These are phyloP conservation scores for Fraxinus excelsior DNA, from an alignment of 257 asterid species.

Conservation along the genomic window DNA sequence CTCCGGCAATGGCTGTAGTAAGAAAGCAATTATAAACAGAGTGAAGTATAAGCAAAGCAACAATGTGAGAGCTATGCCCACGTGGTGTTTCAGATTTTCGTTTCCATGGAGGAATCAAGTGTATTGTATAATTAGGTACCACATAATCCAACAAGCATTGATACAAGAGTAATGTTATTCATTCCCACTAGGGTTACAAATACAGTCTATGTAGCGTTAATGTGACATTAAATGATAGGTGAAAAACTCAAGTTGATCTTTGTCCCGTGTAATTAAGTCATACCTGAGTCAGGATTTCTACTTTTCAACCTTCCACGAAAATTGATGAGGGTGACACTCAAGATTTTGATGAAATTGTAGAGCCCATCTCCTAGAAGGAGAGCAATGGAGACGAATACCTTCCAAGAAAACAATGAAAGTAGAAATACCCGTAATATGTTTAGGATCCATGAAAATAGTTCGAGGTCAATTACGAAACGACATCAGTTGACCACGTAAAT, in stretches of 20 bases:
- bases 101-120: neutral
- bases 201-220: too few species aligned
- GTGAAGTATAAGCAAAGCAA: neutral
- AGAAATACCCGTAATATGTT: neutral
- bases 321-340: constrained; percentile 46
- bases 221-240: too few species aligned
- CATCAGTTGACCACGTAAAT: neutral
- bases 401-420: constrained; percentile 13
- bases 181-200: too few species aligned
- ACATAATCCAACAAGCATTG: too few species aligned
- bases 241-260: neutral
- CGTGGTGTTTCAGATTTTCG: neutral
- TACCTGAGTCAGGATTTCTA: constrained; percentile 46
- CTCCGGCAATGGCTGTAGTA: constrained; percentile 21
- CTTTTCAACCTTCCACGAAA: constrained; percentile 36
- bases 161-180: too few species aligned
- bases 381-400: constrained; percentile 84
- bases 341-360: constrained; percentile 66
- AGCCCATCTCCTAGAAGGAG: constrained; percentile 90
- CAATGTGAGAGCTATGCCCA: neutral
- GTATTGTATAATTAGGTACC: neutral
- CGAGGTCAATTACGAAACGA: neutral
- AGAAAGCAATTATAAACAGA: neutral
- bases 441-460: neutral
- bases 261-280: neutral